These are phyloP conservation scores for Cardamine resedifolia DNA, from an alignment of 345 rosid genomes.

Conservation along the genomic window DNA sequence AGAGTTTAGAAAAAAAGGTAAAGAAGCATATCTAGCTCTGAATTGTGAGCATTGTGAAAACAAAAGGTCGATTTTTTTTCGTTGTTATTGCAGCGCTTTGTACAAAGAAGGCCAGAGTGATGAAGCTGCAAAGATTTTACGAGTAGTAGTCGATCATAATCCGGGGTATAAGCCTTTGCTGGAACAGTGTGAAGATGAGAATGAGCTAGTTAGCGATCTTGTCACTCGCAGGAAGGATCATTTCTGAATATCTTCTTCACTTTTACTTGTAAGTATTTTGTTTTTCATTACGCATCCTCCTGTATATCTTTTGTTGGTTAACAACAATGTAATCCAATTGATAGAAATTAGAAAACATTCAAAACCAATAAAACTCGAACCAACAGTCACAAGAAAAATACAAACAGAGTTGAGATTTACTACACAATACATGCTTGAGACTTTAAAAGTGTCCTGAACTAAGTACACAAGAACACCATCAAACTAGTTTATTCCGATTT, in stretches of 20 bases:
- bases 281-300: background rate
- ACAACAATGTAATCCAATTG: background rate
- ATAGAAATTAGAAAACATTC: background rate
- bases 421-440: constrained; percentile 14
- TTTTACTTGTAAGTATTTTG: background rate
- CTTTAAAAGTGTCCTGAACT: background rate
- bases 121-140: constrained; percentile 69
- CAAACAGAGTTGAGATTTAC: background rate
- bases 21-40: background rate
- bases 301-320: background rate
- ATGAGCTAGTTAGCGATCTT: constrained; percentile 35
- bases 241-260: constrained; percentile 3
- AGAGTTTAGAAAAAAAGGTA: background rate
- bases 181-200: constrained; percentile 58
- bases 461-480: constrained; percentile 27
- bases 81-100: constrained; percentile 51
- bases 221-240: constrained; percentile 32
- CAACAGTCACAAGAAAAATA: constrained; percentile 4
- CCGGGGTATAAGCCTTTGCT: constrained; percentile 47
- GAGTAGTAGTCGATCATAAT: constrained; percentile 60
- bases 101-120: constrained; percentile 54
- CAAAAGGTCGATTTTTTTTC: background rate
- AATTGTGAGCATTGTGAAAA: background rate
- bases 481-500: constrained; percentile 64
- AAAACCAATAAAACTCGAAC: background rate